These are phyloP conservation scores for Candida buenavistaensis DNA, from an alignment of 1,139 yeast species.

Conservation along the genomic window DNA sequence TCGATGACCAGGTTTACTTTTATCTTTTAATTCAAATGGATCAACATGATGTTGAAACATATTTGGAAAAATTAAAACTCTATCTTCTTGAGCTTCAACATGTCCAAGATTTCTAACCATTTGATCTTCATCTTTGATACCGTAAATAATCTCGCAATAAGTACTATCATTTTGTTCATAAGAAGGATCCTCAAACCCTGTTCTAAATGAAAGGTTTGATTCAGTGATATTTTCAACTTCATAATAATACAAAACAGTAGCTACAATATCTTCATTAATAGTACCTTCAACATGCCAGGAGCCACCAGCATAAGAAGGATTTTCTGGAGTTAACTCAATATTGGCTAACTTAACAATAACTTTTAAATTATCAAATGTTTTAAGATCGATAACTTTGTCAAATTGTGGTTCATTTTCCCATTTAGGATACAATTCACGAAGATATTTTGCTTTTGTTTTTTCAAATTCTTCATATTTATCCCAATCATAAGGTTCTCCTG, in stretches of 20 bases:
- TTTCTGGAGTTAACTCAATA: conserved; percentile 44
- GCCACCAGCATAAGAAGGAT: conserved; percentile 41
- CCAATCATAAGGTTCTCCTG: conserved; percentile 9
- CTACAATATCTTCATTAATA: conserved; percentile 43
- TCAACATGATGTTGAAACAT: conserved; percentile 41
- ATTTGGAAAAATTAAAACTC: conserved; percentile 41
- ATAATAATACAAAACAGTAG: conserved; percentile 43
- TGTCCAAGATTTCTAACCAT: conserved; percentile 25
- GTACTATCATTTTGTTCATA: conserved; percentile 37
- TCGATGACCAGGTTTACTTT: conserved; percentile 36
- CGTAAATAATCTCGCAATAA: conserved; percentile 27
- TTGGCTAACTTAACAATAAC: conserved; percentile 44
- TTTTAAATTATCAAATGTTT: conserved; percentile 24
- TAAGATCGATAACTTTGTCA: conserved; percentile 19
- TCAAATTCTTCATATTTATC: conserved; percentile 14
- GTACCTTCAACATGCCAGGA: conserved; percentile 50
- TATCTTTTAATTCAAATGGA: conserved; percentile 37
- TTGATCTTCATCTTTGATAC: conserved; percentile 28
- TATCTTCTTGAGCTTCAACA: conserved; percentile 25
- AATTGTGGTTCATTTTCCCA: conserved; percentile 19
- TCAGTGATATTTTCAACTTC: conserved; percentile 42
- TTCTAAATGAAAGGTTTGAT: conserved; percentile 34
- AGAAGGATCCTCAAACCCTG: conserved; percentile 31
- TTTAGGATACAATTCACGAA: conserved; percentile 16
- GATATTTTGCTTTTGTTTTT: conserved; percentile 14